A percentile compares a stretch with the other conserved stretches of the same genome.
phyloP scores from a whole-genome alignment of 2,329 filamentous ascomycete species.

The Colletotrichum salicis region DNA sequence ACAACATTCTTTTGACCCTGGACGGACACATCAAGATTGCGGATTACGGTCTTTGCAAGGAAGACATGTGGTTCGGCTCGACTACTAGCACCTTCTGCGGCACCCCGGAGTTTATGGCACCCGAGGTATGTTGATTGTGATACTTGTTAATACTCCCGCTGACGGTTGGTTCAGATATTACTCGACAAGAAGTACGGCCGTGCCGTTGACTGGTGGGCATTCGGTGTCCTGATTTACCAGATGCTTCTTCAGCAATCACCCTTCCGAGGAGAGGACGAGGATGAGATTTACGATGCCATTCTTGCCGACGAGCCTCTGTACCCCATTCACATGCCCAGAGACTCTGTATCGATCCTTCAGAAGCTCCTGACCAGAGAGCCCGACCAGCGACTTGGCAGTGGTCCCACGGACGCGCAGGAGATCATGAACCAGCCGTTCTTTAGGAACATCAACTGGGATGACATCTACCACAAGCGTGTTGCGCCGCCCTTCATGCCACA shows the following conservation, averaged over 20 bases:
- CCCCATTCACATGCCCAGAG: slow-evolving; percentile 97
- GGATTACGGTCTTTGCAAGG: slow-evolving; percentile 98
- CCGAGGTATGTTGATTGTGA: slow-evolving; percentile 73
- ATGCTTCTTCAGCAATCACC: slow-evolving; percentile 99
- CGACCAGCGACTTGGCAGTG: slow-evolving; percentile 90
- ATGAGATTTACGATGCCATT: slow-evolving; percentile 99
- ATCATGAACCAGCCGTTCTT: slow-evolving; percentile 99
- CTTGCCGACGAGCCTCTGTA: slow-evolving; percentile 97
- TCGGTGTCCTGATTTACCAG: slow-evolving; percentile 98
- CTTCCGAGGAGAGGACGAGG: slow-evolving; percentile 98
- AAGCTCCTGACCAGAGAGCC: slow-evolving; percentile 96
- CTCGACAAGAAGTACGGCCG: slow-evolving; percentile 98
- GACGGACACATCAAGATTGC: slow-evolving; percentile 99
- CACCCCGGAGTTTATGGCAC: slow-evolving; percentile 99
- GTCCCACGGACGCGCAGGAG: slow-evolving; percentile 96
- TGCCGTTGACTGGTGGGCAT: slow-evolving; percentile 99
- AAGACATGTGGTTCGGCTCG: slow-evolving; percentile 99
- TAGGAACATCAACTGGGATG: slow-evolving; percentile 97
- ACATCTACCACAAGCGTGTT: slow-evolving; percentile 95
- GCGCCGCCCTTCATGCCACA: slow-evolving; percentile 88
- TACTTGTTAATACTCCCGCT: slow-evolving; percentile 40
- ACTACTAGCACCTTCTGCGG: slow-evolving; percentile 98
- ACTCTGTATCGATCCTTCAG: slow-evolving; percentile 96
- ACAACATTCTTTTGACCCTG: slow-evolving; percentile 90
- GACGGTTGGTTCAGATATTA: slow-evolving; percentile 73